Base-by-base conservation (phyloP, 2,329 filamentous ascomycete genomes). In the Pseudocercospora crystallina region DNA sequence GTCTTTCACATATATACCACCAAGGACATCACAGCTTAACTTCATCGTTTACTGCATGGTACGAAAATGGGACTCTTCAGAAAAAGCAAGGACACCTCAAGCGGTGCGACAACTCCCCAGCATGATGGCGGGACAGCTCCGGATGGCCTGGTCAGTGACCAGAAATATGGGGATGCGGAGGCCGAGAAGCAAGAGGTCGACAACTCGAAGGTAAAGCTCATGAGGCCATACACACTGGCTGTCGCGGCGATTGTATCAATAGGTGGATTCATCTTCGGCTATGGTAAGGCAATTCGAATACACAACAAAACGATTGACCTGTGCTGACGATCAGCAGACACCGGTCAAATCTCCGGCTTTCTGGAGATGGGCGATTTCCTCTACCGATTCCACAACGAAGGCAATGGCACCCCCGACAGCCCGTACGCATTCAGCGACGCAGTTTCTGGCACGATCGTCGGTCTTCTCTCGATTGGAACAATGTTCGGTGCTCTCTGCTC, bases 381-480 rank as follows among this genome's bases (percentile, higher is more conserved):
- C 30, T 53, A 60, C 3, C 78, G 82, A 35, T 85, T 85, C 59
- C 44, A 51, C 26, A 53, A 56, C 31, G 17, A 41, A 1, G 54
- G 54, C 13, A 26, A 26, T 26, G 20, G 20, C 7, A 55, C 40
- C 30, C 20, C 20, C 20, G 57, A 63, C 35, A 65, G 71, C 3
- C 73, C 75, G 26, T 53, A 49, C 57, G 47, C 64, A 14, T 86
- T 86, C 68, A 77, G 74, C 47, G 77, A 83, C 13, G 78, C 76
- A 5, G 76, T 82, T 47, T 81, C 84, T 58, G 84, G 84, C 43
- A 80, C 81, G 12, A 83, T 87, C 51, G 79, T 83, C 47, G 82
- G 80, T 58, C 73, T 86, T n/a, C 56, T 71, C 12, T 68, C 84
- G n/a, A 75, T 83, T 46, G 83, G 83, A 15, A 80, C 80, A 15